phyloP scores from a whole-genome alignment of 2,329 filamentous ascomycete genomes.

The Magnaporthiopsis incrustans region DNA sequence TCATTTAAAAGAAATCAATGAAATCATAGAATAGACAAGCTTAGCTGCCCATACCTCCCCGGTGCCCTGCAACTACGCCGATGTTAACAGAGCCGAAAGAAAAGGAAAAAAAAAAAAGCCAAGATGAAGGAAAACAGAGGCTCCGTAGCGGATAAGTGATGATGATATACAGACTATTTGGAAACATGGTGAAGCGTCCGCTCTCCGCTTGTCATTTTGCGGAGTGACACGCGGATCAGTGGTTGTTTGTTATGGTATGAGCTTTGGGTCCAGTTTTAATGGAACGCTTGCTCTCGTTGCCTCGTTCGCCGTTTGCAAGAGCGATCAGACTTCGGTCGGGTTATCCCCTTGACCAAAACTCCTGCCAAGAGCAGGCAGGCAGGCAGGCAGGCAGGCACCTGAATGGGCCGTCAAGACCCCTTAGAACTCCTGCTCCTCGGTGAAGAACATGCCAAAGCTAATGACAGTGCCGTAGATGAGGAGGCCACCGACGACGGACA shows the following conservation, averaged over 20 bases:
- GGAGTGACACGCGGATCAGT: neutral
- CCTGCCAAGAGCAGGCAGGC: neutral
- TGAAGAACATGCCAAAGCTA: conserved; percentile 96
- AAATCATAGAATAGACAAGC: neutral
- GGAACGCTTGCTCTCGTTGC: neutral
- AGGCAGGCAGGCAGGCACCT: neutral
- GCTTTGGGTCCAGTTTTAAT: neutral
- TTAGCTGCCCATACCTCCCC: neutral
- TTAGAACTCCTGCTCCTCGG: conserved; percentile 93
- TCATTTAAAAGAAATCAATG: neutral
- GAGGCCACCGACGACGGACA: conserved; percentile 87
- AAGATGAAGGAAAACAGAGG: neutral
- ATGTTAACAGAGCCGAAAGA: neutral
- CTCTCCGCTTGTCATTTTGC: neutral
- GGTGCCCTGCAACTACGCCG: neutral
- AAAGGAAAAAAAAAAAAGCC: neutral
- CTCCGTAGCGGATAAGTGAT: neutral
- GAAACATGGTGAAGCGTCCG: neutral
- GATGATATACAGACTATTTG: conserved; percentile 1
- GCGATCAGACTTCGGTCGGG: neutral
- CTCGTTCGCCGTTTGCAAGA: neutral
- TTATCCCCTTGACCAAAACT: neutral
- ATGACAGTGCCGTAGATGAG: conserved; percentile 98
- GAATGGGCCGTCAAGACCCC: neutral
- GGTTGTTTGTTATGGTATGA: neutral